A percentile compares a stretch with the other conserved stretches of the same genome.
Evolutionary conservation across 352 stramenopile species (phyloP).

Genomic region (Lagenidium giganteum): DNA sequence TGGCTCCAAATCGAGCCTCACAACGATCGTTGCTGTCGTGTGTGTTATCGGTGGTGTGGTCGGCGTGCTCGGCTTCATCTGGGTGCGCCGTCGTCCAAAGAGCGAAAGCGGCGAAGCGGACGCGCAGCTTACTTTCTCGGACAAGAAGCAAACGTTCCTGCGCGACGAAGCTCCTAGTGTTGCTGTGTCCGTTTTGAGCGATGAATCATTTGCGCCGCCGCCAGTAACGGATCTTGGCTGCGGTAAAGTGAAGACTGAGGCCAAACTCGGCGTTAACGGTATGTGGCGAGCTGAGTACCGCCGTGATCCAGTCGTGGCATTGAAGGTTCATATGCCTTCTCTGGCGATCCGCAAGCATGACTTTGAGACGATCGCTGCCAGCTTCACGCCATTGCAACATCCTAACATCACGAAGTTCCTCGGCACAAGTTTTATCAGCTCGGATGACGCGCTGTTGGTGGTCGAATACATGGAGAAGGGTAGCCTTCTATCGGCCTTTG

Average conservation of each 20-base stretch:
- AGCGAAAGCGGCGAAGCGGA: background rate
- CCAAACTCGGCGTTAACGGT: slow-evolving; percentile 9
- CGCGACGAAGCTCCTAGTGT: slow-evolving; percentile 1
- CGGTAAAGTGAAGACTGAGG: slow-evolving; percentile 1
- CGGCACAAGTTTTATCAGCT: slow-evolving; percentile 42
- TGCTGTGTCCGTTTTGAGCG: slow-evolving; percentile 1
- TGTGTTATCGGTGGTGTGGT: slow-evolving; percentile 9
- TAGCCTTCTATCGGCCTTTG: slow-evolving; percentile 46
- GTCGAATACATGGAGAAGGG: slow-evolving; percentile 77
- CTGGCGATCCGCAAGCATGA: slow-evolving; percentile 19
- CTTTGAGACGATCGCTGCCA: slow-evolving; percentile 43
- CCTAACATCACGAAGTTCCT: slow-evolving; percentile 65
- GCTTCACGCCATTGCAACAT: slow-evolving; percentile 57
- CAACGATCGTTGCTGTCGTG: slow-evolving; percentile 5
- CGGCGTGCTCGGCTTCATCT: slow-evolving; percentile 10
- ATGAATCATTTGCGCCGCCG: too few relatives aligned
- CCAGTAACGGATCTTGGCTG: slow-evolving; percentile 10
- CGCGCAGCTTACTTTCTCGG: background rate
- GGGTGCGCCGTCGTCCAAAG: slow-evolving; percentile 4
- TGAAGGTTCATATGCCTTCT: slow-evolving; percentile 30
- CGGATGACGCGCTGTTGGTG: slow-evolving; percentile 63
- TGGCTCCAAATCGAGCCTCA: background rate
- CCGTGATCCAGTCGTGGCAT: slow-evolving; percentile 28
- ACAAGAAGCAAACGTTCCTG: background rate
- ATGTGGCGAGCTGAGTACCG: slow-evolving; percentile 30